Evolutionary conservation across 75 land plant species (phyloP).

Genomic region (Cupressus sempervirens): DNA sequence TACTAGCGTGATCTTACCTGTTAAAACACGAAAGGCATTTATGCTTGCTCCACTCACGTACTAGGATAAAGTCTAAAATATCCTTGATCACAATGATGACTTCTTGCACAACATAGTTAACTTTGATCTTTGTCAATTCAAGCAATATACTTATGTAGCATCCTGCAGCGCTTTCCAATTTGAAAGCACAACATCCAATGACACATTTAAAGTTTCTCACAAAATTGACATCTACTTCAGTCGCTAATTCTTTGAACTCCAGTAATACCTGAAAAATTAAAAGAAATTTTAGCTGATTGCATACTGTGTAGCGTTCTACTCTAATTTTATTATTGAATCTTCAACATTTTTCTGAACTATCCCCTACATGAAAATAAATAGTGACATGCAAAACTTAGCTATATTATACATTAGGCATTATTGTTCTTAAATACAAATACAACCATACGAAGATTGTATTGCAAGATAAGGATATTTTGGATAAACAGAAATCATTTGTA

Average conservation of each 20-base stretch:
- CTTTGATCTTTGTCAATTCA: conserved; percentile 97
- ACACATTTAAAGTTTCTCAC: conserved; percentile 98
- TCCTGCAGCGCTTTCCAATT: conserved; percentile 96
- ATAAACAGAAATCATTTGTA: too few species aligned
- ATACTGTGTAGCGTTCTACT: too few species aligned
- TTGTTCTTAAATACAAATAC: too few species aligned
- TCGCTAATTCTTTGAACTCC: conserved; percentile 99
- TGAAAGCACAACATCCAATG: conserved; percentile 98
- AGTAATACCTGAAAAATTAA: conserved; percentile 61
- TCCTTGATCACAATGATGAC: conserved; percentile 99
- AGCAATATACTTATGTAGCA: conserved; percentile 98
- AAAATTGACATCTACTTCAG: conserved; percentile 99
- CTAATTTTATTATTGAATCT: too few species aligned
- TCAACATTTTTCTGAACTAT: too few species aligned
- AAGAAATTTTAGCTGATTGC: background rate
- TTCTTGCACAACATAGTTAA: conserved; percentile 99
- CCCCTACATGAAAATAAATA: too few species aligned
- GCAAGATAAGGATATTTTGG: too few species aligned
- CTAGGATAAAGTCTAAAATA: conserved; percentile 97
- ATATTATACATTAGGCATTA: too few species aligned
- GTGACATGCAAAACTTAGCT: too few species aligned
- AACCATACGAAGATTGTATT: too few species aligned
- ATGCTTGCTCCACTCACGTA: conserved; percentile 65
- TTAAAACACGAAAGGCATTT: too few species aligned
- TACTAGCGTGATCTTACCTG: too few species aligned